These are phyloP conservation scores for Begonia peltatifolia DNA, from an alignment of 306 rosid species.

Conservation along the genomic window DNA sequence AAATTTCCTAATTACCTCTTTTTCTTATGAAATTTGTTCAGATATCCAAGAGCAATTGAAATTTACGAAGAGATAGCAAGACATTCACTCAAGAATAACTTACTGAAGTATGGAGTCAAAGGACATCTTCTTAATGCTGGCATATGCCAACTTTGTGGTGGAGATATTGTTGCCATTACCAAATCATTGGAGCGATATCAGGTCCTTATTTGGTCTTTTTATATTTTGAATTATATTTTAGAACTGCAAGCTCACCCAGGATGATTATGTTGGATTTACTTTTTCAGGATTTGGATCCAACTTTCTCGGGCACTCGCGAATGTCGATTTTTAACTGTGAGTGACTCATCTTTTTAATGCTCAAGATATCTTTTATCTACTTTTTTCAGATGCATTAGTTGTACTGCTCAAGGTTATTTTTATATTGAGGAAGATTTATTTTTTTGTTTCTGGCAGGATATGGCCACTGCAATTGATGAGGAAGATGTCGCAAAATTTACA, in stretches of 20 bases:
- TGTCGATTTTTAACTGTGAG: constrained; percentile 63
- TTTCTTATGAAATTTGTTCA: constrained; percentile 13
- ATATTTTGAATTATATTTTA: no score
- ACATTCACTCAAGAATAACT: constrained; percentile 67
- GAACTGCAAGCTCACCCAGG: no score
- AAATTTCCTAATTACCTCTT: no score
- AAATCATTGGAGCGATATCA: constrained; percentile 77
- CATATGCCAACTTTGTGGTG: constrained; percentile 84
- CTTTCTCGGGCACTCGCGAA: constrained; percentile 87
- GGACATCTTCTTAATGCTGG: constrained; percentile 99
- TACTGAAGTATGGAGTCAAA: constrained; percentile 92
- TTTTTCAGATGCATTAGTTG: no score
- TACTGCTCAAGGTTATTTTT: no score
- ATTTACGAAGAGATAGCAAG: constrained; percentile 86
- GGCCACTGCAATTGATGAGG: constrained; percentile 77
- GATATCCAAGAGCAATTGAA: constrained; percentile 68
- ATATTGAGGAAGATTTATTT: not conserved
- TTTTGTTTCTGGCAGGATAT: constrained; percentile 38
- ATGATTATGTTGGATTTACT: constrained; percentile 4
- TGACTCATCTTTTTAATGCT: constrained; percentile 5
- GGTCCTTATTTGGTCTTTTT: constrained; percentile 20
- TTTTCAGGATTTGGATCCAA: constrained; percentile 90
- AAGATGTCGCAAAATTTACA: constrained; percentile 69
- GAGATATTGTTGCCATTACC: constrained; percentile 65
- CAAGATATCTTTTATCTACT: not conserved